Percentiles rank a stretch among this genome's conserved stretches.
Evolutionary conservation across 2,329 filamentous ascomycete species (phyloP).

Genomic region (Fusarium buharicum): DNA sequence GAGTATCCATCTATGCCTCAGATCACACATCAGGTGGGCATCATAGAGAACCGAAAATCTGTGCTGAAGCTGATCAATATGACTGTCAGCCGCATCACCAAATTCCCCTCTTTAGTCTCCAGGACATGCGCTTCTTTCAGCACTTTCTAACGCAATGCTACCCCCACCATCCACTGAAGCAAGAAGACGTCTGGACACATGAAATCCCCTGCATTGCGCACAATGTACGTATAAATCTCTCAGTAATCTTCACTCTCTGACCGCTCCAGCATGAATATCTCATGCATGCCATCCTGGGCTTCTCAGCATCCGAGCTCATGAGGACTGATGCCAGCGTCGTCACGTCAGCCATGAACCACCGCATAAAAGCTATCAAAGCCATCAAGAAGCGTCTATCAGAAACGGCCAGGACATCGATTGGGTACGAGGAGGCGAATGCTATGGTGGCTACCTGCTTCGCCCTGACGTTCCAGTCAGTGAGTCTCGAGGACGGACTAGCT

Average conservation of each 20-base stretch:
- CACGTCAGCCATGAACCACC: constrained; percentile 70
- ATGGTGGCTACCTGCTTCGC: constrained; percentile 69
- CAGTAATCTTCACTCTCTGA: constrained; percentile 3
- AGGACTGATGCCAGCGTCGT: constrained; percentile 61
- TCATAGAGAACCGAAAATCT: too few species aligned
- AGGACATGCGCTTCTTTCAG: constrained; percentile 76
- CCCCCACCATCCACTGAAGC: constrained; percentile 72
- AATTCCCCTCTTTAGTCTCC: constrained; percentile 67
- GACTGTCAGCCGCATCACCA: constrained; percentile 62
- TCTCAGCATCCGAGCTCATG: constrained; percentile 73
- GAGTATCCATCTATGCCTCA: constrained; percentile 67
- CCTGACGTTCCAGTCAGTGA: constrained; percentile 67
- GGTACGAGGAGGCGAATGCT: constrained; percentile 66
- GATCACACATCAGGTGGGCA: constrained; percentile 62
- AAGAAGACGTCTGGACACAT: constrained; percentile 73
- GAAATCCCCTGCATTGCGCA: constrained; percentile 74
- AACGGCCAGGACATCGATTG: constrained; percentile 53
- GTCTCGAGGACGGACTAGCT: constrained; percentile 66
- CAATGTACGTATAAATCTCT: constrained; percentile 57
- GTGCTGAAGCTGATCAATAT: constrained; percentile 1
- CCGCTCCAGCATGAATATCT: constrained; percentile 67
- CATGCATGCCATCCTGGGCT: constrained; percentile 76
- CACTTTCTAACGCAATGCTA: constrained; percentile 71
- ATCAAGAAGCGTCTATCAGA: constrained; percentile 66
- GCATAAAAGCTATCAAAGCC: constrained; percentile 71